phyloP scores from a whole-genome alignment of 108 stramenopile genomes.

The Cyclostephanos tholiformis region DNA sequence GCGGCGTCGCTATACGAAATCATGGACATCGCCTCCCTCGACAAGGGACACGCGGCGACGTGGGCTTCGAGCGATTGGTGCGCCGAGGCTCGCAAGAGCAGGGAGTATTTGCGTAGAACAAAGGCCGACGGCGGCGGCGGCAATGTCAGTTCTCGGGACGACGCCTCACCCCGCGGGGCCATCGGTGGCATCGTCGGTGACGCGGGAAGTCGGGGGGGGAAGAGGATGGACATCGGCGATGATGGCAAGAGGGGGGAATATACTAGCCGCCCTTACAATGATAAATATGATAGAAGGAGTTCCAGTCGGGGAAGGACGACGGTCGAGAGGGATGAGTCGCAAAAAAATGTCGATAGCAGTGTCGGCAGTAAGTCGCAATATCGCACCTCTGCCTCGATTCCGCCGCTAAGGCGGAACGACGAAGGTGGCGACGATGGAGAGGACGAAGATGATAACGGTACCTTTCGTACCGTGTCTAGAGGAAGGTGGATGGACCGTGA shows the following conservation, averaged over 20 bases:
- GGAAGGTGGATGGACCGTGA: neutral
- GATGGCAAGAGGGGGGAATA: neutral
- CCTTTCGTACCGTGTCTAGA: neutral
- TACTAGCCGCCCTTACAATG: neutral
- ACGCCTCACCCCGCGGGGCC: too few species aligned
- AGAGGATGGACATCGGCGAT: neutral
- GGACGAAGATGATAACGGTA: neutral
- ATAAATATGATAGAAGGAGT: neutral
- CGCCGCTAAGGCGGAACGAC: neutral
- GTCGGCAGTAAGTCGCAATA: neutral
- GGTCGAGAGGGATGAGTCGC: neutral
- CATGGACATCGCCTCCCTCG: neutral
- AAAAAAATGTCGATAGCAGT: neutral
- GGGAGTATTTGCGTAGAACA: neutral
- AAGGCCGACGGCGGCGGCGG: neutral
- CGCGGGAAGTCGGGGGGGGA: neutral
- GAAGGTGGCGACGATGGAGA: neutral
- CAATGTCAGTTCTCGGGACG: too few species aligned
- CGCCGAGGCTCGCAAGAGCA: neutral
- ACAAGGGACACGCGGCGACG: neutral
- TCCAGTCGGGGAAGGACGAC: neutral
- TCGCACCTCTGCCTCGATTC: neutral
- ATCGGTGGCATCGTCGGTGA: too few species aligned
- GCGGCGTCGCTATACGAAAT: neutral
- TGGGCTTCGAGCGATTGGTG: neutral